Evolutionary conservation across 257 asterid species (phyloP).

Genomic region (Nicotiana paniculata): DNA sequence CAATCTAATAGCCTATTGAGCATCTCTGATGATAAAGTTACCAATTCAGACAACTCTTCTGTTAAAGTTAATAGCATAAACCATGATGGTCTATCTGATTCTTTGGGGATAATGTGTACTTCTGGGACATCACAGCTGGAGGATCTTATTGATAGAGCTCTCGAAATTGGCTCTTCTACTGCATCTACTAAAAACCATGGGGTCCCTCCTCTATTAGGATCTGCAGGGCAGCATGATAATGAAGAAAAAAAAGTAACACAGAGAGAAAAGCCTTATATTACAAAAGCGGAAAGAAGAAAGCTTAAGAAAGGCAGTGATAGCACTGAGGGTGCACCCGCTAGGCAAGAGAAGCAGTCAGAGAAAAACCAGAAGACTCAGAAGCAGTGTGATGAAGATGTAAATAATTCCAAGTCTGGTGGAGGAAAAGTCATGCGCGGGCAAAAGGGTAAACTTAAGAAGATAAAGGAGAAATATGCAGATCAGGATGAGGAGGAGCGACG

Average conservation of each 20-base stretch:
- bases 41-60: constrained; percentile 21
- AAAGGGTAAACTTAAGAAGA: constrained; percentile 83
- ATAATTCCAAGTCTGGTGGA: constrained; percentile 31
- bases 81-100: constrained; percentile 23
- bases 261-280: constrained; percentile 77
- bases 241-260: constrained; percentile 31
- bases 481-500: constrained; percentile 96
- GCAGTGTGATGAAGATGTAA: constrained; percentile 27
- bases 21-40: constrained; percentile 25
- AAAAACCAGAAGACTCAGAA: constrained; percentile 25
- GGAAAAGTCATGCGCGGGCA: constrained; percentile 88
- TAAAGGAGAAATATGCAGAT: constrained; percentile 96
- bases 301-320: constrained; percentile 81
- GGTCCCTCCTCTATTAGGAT: constrained; percentile 40
- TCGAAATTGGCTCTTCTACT: constrained; percentile 81
- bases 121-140: constrained; percentile 56
- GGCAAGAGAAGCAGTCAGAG: constrained; percentile 28
- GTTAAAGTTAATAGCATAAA: constrained; percentile 21
- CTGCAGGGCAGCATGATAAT: constrained; percentile 27
- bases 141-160: constrained; percentile 90
- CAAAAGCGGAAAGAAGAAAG: constrained; percentile 92
- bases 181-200: constrained; percentile 54
- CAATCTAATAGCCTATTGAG: constrained; percentile 20
- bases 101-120: constrained; percentile 31
- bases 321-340: constrained; percentile 22